Base-by-base conservation (phyloP, 2,329 filamentous ascomycete species). In the Tolypocladium nubicola region DNA sequence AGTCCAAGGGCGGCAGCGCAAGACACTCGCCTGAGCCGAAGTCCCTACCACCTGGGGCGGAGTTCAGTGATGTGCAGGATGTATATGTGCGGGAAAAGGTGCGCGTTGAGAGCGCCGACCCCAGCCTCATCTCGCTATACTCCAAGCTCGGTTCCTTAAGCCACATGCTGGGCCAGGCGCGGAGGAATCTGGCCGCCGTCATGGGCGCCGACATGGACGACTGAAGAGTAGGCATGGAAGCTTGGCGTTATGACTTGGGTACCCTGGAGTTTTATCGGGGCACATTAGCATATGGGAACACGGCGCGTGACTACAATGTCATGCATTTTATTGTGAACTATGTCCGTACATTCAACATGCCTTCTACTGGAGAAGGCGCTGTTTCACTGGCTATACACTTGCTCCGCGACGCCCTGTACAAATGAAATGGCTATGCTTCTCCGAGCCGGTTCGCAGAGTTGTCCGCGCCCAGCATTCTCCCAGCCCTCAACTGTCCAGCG, bases 41-140 rank as follows among this genome's bases (percentile, higher is more conserved):
- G 39, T 59, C 65, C 14, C 53, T 60, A 13, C 57, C 61, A 3
- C 57, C 63, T 9, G 59, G 60, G 23, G 62, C 61, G 38, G 62
- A 63, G 19, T 58, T 47, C 35, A 60, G 56, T 47, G 65, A 67
- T 40, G 60, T 70, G 38, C 69, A 72, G 3, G 85, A 94, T 60
- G 91, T 97, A 3, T 87, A 84, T 61, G 93, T 97, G 52, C 85
- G 87, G 63, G 93, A 97, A 70, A 97, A 97, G 75, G 83, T 96
- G 5, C 81, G 88, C 45, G 87, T 97, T 2, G 92, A 96, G 71
- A 93, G 85, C 65, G 89, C 91, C 57, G 92, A 97, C 70, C 93
- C 93, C 1, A 92, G 85, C 64, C 70, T 97, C 62, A 85, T 97
- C 69, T 87, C 89, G 40, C 78, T 94, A 39, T 87, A 89, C 70